Base-by-base conservation (phyloP, 1,284 basidiomycete species). In the Tremellales sp. region DNA sequence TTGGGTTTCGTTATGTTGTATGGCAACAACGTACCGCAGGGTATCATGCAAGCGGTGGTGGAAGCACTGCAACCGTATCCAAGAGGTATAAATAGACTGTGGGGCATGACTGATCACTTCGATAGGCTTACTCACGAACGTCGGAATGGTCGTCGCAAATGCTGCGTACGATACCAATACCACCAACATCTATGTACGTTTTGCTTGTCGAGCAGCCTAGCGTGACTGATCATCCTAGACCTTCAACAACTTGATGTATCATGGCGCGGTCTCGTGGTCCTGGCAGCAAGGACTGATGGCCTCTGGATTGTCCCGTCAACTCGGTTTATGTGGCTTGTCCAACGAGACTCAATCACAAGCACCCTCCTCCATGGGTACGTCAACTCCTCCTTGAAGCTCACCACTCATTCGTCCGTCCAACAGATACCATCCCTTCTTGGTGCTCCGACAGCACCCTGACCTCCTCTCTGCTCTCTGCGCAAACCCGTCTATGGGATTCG, bases 241-340 rank as follows among this genome's bases (percentile, higher is more conserved):
- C 3, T 69, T 76, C 42, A 61, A 67, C 45, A 68, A 75, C 35
- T 62, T 63, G 5, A 66, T 68, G n/a, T 76, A 76, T 56, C 76
- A 77, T 53, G 75, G 75, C 10, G 74, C 75, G 24, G 75, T 76
- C 16, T 63, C 72, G 8, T 77, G 75, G 61, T 70, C 70, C 2
- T 76, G 72, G 68, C 74, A 75, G 60, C 73, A 75, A 61, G 73
- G 71, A 28, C 62, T 75, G 18, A 76, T 76, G 75, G 74, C 75
- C 1, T 64, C 68, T 2, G 75, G 75, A 21, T 54, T 77, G 10
- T 65, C 68, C 25, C 59, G 67, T 14, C 73, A 76, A 54, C 65
- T 76, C 10, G 60, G 64, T 2, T 61, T 73, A 24, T 76, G 75
- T 54, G 60, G 59, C 2, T 18, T 51, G 55, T 40, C 45, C 31